A percentile compares a stretch with the other conserved stretches of the same genome.
phyloP scores from a whole-genome alignment of 1,284 basidiomycete species.

The Thelephora terrestris region DNA sequence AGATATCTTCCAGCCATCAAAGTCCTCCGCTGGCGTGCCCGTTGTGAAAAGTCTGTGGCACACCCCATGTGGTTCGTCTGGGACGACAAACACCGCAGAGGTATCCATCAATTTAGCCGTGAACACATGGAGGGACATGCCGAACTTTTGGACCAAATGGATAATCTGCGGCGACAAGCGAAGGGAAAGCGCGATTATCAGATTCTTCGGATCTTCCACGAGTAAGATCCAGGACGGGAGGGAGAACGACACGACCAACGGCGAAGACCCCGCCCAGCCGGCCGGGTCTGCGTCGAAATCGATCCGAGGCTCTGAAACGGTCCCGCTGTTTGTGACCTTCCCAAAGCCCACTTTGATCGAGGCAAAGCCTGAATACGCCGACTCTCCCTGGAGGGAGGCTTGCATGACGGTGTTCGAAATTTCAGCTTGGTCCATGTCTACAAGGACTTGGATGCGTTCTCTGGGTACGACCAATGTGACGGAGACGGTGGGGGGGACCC shows the following conservation, averaged over 20 bases:
- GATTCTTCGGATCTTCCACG: slow-evolving; percentile 15
- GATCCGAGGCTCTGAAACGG: slow-evolving; percentile 14
- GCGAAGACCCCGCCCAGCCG: slow-evolving; percentile 21
- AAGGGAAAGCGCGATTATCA: slow-evolving; percentile 19
- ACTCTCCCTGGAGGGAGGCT: slow-evolving; percentile 18
- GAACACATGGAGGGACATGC: slow-evolving; percentile 21
- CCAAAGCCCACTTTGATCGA: slow-evolving; percentile 25
- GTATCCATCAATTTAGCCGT: slow-evolving; percentile 21
- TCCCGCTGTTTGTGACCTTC: slow-evolving; percentile 16
- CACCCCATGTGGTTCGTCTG: too few relatives aligned
- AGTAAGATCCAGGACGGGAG: slow-evolving; percentile 20
- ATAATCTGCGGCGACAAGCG: slow-evolving; percentile 16
- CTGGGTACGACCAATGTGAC: slow-evolving; percentile 28
- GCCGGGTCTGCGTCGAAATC: slow-evolving; percentile 24
- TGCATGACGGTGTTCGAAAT: slow-evolving; percentile 21
- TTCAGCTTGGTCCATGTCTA: slow-evolving; percentile 6
- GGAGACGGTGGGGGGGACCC: slow-evolving; percentile 20
- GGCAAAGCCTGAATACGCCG: slow-evolving; percentile 21
- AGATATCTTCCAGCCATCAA: too few relatives aligned
- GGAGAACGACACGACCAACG: slow-evolving; percentile 26
- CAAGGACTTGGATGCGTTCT: slow-evolving; percentile 17
- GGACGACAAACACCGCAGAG: too few relatives aligned
- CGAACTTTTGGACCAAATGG: slow-evolving; percentile 16
- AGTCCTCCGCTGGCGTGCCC: too few relatives aligned
- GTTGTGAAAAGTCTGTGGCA: too few relatives aligned